Evolutionary conservation across 164 flowering plant genomes (phyloP).

Genomic region (Stephania cephalantha): DNA sequence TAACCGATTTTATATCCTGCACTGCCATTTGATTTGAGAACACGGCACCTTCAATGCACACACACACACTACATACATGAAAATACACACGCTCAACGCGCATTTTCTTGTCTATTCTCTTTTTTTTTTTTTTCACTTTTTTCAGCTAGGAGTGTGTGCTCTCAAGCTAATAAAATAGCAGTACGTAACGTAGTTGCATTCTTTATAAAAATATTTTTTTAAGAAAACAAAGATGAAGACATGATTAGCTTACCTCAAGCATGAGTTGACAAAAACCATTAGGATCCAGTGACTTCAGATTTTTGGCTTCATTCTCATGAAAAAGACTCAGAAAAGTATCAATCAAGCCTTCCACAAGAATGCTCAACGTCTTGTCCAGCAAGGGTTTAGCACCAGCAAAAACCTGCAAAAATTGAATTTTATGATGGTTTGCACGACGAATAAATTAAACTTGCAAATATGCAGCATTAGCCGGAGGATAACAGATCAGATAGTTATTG

Average conservation of each 20-base stretch:
- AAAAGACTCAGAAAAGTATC: slow-evolving; percentile 86
- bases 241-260: slow-evolving; percentile 68
- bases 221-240: no score
- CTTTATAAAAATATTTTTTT: no score
- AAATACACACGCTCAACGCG: neutral
- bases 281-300: slow-evolving; percentile 77
- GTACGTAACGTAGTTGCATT: neutral
- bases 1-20: neutral
- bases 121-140: neutral
- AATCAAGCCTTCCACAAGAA: slow-evolving; percentile 92
- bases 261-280: slow-evolving; percentile 98
- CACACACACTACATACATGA: no score
- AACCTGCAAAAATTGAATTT: slow-evolving; percentile 45
- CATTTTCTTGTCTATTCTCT: no score
- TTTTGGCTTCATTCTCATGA: slow-evolving; percentile 60
- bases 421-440: neutral
- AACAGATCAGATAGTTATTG: neutral
- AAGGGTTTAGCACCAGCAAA: slow-evolving; percentile 91
- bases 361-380: slow-evolving; percentile 80
- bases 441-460: neutral
- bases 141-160: neutral
- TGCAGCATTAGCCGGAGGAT: no score
- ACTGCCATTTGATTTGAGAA: neutral
- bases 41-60: neutral
- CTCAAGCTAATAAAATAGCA: neutral